Base-by-base conservation (phyloP, 148 eudicot genomes). In the Silene conica region DNA sequence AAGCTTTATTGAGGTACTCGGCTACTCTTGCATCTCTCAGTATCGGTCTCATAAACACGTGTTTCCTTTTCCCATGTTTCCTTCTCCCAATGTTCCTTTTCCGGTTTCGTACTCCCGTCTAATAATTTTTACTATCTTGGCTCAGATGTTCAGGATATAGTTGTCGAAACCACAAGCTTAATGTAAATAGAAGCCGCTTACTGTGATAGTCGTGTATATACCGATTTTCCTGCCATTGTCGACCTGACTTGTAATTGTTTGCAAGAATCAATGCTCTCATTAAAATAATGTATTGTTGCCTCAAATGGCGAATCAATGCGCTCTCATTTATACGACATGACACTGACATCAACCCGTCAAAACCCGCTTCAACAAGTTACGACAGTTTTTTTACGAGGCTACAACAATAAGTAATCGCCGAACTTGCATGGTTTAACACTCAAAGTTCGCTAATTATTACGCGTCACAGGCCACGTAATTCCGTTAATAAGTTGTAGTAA, bases 1-100 rank as follows among this genome's bases (percentile, higher is more conserved):
- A 90, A 86, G 86, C 93, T 93, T 63, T 89, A 86, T 81, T 89
- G 78, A 83, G 73, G 28, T 62, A 54, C 46, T 63, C 74, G 41
- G 61, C 31, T 41, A 38, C 56, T 73, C 65, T 56, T 26, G 22
- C 50, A 58, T 74, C 10, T 71, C 31, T 45, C 6, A 7, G 9
- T 18, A 4, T 25, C 62, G 4, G 26, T 58, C 23, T 58, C 15
- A 50, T 23, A 63, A 38, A 31, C 12, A 3, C 55, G 55, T 14
- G 55, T 12, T 50, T 48, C 14, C 16, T 50, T 50, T 50, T 15
- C 15, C 55, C 13, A 50, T 50, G 14, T 50, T 50, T 48, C 14
- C 12, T 48, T 8, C 15, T 8, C 52, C 12, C 52, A 12, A 13
- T 48, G 3, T 48, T 48, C 14, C 16, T 50, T 50, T 50, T 50